phyloP scores from a whole-genome alignment of 2,329 filamentous ascomycete genomes.

The Penicillium sp. region DNA sequence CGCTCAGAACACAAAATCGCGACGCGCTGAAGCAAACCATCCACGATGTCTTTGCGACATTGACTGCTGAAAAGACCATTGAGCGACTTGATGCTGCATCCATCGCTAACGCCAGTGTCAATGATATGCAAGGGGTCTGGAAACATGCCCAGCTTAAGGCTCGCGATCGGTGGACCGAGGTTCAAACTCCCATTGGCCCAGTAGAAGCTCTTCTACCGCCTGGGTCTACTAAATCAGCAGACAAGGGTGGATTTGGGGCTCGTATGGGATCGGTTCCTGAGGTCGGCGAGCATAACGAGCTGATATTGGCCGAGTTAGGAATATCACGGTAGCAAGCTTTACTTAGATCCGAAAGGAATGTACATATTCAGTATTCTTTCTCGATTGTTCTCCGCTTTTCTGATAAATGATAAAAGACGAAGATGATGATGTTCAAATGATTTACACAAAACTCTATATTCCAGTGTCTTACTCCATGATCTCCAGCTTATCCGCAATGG shows the following conservation, averaged over 20 bases:
- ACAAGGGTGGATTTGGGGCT: constrained; percentile 17
- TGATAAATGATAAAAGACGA: too few relatives aligned
- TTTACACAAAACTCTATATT: background rate
- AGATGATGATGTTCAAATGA: background rate
- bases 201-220: constrained; percentile 55
- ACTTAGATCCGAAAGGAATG: too few relatives aligned
- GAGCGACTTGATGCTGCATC: constrained; percentile 47
- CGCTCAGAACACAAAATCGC: constrained; percentile 49
- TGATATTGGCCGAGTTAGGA: constrained; percentile 49
- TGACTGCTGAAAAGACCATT: constrained; percentile 45
- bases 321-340: background rate
- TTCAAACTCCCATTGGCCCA: constrained; percentile 49
- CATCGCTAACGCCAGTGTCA: constrained; percentile 58
- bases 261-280: constrained; percentile 44
- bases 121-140: constrained; percentile 58
- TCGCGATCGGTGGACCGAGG: constrained; percentile 52
- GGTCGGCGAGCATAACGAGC: constrained; percentile 53
- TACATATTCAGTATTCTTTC: too few relatives aligned
- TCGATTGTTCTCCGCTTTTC: too few relatives aligned
- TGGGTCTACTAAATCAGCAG: constrained; percentile 37
- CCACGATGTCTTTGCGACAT: constrained; percentile 40
- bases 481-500: constrained; percentile 59
- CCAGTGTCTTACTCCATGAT: constrained; percentile 44
- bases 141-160: constrained; percentile 54
- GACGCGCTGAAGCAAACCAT: constrained; percentile 50